Evolutionary conservation across 257 asterid genomes (phyloP), one percentile per base, ranked within the genome.

Genomic region (Prunella vulgaris): DNA sequence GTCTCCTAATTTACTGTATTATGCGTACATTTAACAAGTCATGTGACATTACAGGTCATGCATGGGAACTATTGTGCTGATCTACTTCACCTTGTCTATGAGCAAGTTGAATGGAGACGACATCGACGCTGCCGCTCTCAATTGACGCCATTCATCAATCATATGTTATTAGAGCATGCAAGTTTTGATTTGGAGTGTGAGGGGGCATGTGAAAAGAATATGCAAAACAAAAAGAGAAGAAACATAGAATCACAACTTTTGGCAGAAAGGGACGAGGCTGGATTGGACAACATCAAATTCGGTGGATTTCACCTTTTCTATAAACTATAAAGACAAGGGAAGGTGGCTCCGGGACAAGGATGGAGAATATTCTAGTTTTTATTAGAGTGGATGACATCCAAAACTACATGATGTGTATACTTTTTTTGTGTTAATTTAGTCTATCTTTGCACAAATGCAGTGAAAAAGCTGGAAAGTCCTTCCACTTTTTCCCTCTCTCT

Each of bases 21-120:
- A 42, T 3, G 51, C 51, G 14, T 42, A 13, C 18, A 42, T 13
- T 14, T 13, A 14, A 42, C 5, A 0, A 3, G 15, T 42, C 7
- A 53, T 7, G 10, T 15, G 62, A 7, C 10, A 7, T 62, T 7
- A 64, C 83, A 87, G 94, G 84, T 84, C 94, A 32, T 75, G 90
- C 80, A 22, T 87, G 76, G 94, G 94, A 53, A 84, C 94, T 4
- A 79, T 87, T 15, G 14, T 87, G n/a, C 81, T 87, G 8, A 87
- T 87, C 66, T 87, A 79, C 70, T 87, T 83, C 77, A 84, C 94
- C 25, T 73, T 87, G 66, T 83, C 88, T 7, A 72, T 81, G 60
- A 66, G 73, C 40, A 76, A 81, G 62, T 24, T 76, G 64, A 77
- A 75, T 6, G 78, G 66, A 49, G 83, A 77, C 15, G 82, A 21